These are phyloP conservation scores for Lichtheimia corymbifera DNA, from an alignment of 371 early-diverging fungal genomes.

Conservation along the genomic window DNA sequence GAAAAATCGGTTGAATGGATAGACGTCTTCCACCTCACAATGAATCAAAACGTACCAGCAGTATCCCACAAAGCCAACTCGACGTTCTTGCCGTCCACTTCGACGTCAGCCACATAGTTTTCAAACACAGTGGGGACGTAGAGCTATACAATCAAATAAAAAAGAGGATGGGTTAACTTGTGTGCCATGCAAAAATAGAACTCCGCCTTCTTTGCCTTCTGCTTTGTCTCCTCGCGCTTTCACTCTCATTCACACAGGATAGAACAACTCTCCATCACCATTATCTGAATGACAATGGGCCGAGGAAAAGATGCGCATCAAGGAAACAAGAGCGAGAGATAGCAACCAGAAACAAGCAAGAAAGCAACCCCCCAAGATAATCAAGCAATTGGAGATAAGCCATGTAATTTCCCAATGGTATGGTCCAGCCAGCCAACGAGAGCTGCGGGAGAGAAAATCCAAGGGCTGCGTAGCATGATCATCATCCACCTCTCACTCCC, in stretches of 20 bases:
- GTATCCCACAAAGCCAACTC: slow-evolving; percentile 99
- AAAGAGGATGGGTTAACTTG: not conserved
- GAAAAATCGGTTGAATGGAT: slow-evolving; percentile 1
- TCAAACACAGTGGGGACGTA: slow-evolving; percentile 97
- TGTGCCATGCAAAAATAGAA: slow-evolving; percentile 11
- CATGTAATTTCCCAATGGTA: no score
- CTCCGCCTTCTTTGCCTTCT: slow-evolving; percentile 15
- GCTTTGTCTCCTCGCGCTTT: slow-evolving; percentile 2
- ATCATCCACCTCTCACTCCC: no score
- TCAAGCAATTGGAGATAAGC: no score
- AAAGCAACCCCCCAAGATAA: not conserved
- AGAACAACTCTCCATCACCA: not conserved
- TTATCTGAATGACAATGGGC: no score
- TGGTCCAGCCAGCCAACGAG: no score
- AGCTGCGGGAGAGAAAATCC: not conserved
- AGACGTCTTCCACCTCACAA: not conserved
- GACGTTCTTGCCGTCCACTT: slow-evolving; percentile 89
- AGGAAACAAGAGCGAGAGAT: not conserved
- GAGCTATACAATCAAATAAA: slow-evolving; percentile 15
- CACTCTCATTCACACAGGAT: not conserved
- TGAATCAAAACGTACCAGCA: slow-evolving; percentile 65
- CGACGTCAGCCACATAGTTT: slow-evolving; percentile 93
- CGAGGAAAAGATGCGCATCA: not conserved
- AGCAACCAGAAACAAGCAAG: not conserved
- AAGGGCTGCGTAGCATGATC: slow-evolving; percentile 7